Evolutionary conservation across 2,329 filamentous ascomycete genomes (phyloP), one percentile per base, ranked within the genome.

Genomic region (Aspergillus udagawae): DNA sequence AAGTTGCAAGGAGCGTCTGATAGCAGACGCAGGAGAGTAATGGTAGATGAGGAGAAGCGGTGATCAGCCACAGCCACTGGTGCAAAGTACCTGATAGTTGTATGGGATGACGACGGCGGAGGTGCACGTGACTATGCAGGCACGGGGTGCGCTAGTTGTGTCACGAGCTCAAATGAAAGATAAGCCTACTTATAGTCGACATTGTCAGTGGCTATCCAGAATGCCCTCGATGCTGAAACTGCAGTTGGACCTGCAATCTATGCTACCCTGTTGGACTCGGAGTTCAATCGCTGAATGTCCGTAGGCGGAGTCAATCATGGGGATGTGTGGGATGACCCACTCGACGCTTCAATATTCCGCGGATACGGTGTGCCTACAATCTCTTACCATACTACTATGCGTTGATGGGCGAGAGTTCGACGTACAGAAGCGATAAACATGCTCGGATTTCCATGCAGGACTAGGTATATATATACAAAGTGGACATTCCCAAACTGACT

Each of bases 271-370:
- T n/a, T 38, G 14, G 14, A 17, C 32, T 17, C 5, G 6, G 6
- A 7, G 32, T 38, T 17, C 4, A 17, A 38, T 17, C 32, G 14
- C 32, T 38, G 32, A 38, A 38, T 38, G 14, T 12, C 44, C 17
- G 23, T 23, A 27, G 14, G 44, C 23, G 44, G 44, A 47, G 21
- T 47, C 21, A 23, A 28, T n/a, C 38, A 41, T 53, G 51, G 51
- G 44, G 51, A n/a, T n/a, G n/a, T n/a, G n/a, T n/a, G n/a, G n/a
- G n/a, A 29, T 52, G 51, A 53, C 51, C 51, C 51, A 53, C 51
- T 35, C 3, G 9, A 3, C n/a, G 9, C 38, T 28, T 47, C 21
- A 25, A 47, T 21, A 23, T 10, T 47, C 44, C 44, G 23, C 44
- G 27, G 9, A 47, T 12, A 25, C 27, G 44, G 23, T 7, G 12